These are phyloP conservation scores for Paecilomyces sp. DNA, from an alignment of 2,329 filamentous ascomycete species.

Conservation along the genomic window DNA sequence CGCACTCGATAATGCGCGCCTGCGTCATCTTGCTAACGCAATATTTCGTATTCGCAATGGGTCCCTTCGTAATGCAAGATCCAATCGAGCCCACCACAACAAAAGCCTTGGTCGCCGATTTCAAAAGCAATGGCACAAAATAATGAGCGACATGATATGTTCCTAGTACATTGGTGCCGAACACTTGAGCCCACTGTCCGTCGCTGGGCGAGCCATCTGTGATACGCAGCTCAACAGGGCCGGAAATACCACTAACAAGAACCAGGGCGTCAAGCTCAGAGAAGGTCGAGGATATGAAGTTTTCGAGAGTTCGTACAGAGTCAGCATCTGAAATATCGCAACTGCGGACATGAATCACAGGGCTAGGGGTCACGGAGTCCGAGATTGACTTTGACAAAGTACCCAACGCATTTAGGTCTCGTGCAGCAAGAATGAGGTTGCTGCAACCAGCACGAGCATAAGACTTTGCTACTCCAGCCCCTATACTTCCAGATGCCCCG, in stretches of 20 bases:
- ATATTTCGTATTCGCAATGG: conserved; percentile 35
- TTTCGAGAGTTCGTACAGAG: conserved; percentile 16
- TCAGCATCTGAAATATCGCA: conserved; percentile 20
- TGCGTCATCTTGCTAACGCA: conserved; percentile 28
- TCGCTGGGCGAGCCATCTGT: conserved; percentile 20
- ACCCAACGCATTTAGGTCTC: conserved; percentile 17
- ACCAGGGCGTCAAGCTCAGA: conserved; percentile 11
- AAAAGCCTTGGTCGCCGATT: conserved; percentile 18
- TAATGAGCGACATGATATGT: conserved; percentile 30
- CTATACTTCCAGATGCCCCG: conserved; percentile 26
- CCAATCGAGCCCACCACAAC: conserved; percentile 22
- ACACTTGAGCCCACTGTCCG: conserved; percentile 20
- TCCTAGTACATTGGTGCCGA: conserved; percentile 28
- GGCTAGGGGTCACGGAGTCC: conserved; percentile 6
- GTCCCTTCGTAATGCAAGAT: conserved; percentile 26
- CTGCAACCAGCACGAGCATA: conserved; percentile 24
- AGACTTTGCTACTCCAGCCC: conserved; percentile 22
- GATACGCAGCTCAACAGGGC: conserved; percentile 23
- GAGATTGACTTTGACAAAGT: conserved; percentile 12
- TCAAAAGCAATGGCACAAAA: conserved; percentile 21
- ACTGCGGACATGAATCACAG: conserved; percentile 16
- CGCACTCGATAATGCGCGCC: conserved; percentile 27
- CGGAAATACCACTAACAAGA: conserved; percentile 17
- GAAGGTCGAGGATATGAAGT: conserved; percentile 4
- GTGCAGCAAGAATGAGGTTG: conserved; percentile 22